Conservation (phyloP, 2,329 filamentous ascomycete genomes). For the Phialophora expanda region DNA sequence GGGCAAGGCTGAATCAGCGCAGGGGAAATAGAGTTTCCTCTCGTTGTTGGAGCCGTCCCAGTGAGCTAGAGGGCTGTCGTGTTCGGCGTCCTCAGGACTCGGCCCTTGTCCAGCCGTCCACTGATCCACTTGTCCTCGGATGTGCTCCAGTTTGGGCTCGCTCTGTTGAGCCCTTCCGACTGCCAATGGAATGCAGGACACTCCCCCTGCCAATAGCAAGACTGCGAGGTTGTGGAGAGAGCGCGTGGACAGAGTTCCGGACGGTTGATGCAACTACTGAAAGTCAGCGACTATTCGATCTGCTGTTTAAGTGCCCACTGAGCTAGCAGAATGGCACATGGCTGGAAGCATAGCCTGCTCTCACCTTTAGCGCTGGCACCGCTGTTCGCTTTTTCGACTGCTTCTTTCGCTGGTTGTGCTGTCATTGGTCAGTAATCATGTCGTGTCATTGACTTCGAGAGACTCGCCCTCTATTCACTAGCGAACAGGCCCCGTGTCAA, state of each 20-base stretch:
- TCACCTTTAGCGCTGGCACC: background rate
- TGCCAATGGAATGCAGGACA: slow-evolving; percentile 15
- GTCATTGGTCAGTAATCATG: slow-evolving; percentile 20
- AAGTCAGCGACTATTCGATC: slow-evolving; percentile 16
- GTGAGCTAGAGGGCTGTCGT: slow-evolving; percentile 17
- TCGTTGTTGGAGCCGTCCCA: slow-evolving; percentile 17
- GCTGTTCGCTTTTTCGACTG: background rate
- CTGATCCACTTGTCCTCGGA: slow-evolving; percentile 20
- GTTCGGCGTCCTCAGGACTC: slow-evolving; percentile 17
- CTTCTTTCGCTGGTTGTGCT: slow-evolving; percentile 5
- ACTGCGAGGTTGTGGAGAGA: slow-evolving; percentile 11
- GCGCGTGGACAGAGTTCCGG: slow-evolving; percentile 3
- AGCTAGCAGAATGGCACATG: background rate
- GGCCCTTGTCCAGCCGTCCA: slow-evolving; percentile 20
- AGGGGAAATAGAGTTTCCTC: slow-evolving; percentile 30
- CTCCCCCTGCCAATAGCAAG: slow-evolving; percentile 26
- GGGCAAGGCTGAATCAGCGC: slow-evolving; percentile 33
- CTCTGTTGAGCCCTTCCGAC: slow-evolving; percentile 14
- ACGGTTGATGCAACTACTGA: slow-evolving; percentile 13
- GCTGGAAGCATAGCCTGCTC: background rate
- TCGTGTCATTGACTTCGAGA: background rate
- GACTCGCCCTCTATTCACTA: slow-evolving; percentile 13
- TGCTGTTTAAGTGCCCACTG: background rate
- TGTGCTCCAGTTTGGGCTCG: slow-evolving; percentile 17
- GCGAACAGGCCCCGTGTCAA: background rate